Evolutionary conservation across 208 protist species (phyloP).

Genomic region (Trypanosoma mega): DNA sequence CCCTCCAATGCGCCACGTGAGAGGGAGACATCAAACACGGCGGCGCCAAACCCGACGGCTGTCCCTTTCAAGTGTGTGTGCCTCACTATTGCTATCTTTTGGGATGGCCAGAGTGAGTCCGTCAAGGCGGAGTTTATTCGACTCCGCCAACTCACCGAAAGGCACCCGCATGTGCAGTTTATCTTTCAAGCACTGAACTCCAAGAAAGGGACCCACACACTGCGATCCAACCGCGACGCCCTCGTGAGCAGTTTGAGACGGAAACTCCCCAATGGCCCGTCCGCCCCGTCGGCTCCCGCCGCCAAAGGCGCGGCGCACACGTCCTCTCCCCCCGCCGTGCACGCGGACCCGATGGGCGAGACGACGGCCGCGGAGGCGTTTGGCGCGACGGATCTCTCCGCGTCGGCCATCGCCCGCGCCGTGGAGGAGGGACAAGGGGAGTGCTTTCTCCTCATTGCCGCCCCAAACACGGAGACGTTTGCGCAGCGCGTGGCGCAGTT

Average conservation of each 20-base stretch:
- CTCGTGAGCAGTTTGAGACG: conserved; percentile 61
- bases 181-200: conserved; percentile 80
- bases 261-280: conserved; percentile 34
- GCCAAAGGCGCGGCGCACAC: background rate
- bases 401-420: conserved; percentile 26
- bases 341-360: background rate
- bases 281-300: background rate
- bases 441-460: conserved; percentile 59
- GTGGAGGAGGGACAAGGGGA: conserved; percentile 68
- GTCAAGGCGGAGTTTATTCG: conserved; percentile 58
- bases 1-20: too few relatives aligned
- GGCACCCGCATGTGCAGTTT: conserved; percentile 36
- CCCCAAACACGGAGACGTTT: conserved; percentile 28
- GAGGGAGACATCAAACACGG: too few relatives aligned
- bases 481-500: conserved; percentile 33
- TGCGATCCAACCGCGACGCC: conserved; percentile 55
- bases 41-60: too few relatives aligned
- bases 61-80: conserved; percentile 22
- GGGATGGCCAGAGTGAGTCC: conserved; percentile 60
- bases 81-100: conserved; percentile 65
- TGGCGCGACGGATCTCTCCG: conserved; percentile 41
- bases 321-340: background rate
- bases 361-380: background rate
- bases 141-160: conserved; percentile 51
- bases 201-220: conserved; percentile 64